Conservation (phyloP, 2,329 filamentous ascomycete genomes). For the Cephalotrichum gorgonifer region DNA sequence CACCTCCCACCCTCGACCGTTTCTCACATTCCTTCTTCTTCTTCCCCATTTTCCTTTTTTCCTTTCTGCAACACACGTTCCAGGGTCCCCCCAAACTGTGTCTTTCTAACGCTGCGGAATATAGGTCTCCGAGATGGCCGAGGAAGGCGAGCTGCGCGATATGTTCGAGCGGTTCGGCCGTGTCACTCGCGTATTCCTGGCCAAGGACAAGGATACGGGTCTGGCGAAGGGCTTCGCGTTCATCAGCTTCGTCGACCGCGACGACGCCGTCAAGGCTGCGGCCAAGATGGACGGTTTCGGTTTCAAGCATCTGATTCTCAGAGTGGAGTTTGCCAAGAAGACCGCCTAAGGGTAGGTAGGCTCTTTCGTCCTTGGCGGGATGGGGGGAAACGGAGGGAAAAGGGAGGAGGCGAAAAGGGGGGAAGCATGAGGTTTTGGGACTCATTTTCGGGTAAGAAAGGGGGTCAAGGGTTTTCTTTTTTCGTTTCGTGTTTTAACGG, state of each 20-base stretch:
- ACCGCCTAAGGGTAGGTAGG: not conserved
- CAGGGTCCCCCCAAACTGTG: not conserved
- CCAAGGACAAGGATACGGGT: constrained; percentile 94
- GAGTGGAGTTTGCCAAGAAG: constrained; percentile 78
- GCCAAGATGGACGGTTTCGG: constrained; percentile 96
- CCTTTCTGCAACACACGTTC: not conserved
- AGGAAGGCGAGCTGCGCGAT: constrained; percentile 88
- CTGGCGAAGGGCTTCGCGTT: constrained; percentile 98
- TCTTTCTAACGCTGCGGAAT: constrained; percentile 5
- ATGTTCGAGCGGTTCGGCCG: constrained; percentile 97
- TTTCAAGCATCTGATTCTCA: constrained; percentile 78
- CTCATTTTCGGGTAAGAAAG: not conserved
- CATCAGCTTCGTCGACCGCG: constrained; percentile 87
- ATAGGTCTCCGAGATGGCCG: constrained; percentile 91
- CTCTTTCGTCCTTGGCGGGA: not conserved
- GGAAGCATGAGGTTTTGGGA: not conserved
- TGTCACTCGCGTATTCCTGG: constrained; percentile 93
- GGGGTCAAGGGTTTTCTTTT: not conserved
- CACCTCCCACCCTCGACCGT: not conserved
- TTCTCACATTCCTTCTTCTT: constrained; percentile 2
- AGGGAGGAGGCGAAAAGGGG: not conserved
- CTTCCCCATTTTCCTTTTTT: not conserved
- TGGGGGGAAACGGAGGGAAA: not conserved
- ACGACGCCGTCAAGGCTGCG: constrained; percentile 84
- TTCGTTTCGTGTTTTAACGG: not conserved